Evolutionary conservation across 1,284 basidiomycete genomes (phyloP), one percentile per base, ranked within the genome.

Genomic region (Pseudozyma tsukubaensis): DNA sequence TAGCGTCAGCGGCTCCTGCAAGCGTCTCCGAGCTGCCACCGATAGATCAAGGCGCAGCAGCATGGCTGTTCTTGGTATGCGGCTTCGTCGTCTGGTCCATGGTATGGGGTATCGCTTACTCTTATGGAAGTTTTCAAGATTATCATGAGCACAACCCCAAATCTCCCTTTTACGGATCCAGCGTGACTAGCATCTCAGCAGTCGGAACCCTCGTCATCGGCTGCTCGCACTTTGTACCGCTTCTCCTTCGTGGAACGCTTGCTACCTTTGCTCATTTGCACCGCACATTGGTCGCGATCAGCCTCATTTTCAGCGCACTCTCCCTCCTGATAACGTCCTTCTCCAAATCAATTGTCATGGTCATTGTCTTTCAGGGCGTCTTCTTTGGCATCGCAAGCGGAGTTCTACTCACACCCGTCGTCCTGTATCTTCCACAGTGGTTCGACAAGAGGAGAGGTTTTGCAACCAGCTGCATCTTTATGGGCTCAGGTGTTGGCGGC

Each of bases 61-160:
- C 67, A 24, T 70, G 58, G 53, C 49, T 53, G 6, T 76, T 76
- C 35, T 14, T 75, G 2, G 32, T 37, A 9, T 57, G 54, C 16
- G 55, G 56, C 3, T 71, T 66, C 35, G 40, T 57, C 16, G 59
- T 71, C 32, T 66, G 65, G 61, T 56, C 70, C 43, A 69, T 75
- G 59, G 68, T 72, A 11, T 75, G 72, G 72, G 76, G 76, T 10
- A 45, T 62, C 35, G 56, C 65, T 32, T 72, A 78, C 59, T 64
- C 76, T 2, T 83, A 76, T 50, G 81, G 82, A 32, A 60, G 69
- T 50, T 82, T 76, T 39, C 79, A 82, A 37, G 72, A 78, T 42
- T 83, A 78, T 55, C 81, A 81, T 66, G 43, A 67, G 36, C 67
- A 72, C 53, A 55, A 79, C 12, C 66, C 59, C 0, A 36, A 47